phyloP scores from a whole-genome alignment of 805 yeast genomes.

The Saccharomycopsis selenospora region DNA sequence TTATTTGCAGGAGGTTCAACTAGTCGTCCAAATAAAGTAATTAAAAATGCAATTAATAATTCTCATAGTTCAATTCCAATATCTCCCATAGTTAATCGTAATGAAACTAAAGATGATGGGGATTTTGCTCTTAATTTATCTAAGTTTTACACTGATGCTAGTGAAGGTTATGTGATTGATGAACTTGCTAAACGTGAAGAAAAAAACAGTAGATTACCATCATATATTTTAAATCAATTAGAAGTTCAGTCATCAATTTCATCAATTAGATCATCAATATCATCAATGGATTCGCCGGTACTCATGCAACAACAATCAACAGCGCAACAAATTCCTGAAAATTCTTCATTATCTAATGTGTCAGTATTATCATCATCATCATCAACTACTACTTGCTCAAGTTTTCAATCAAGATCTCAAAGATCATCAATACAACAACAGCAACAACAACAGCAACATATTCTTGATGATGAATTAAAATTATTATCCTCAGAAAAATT shows the following conservation, averaged over 20 bases:
- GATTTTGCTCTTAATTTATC: conserved; percentile 19
- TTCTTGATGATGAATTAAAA: conserved; percentile 45
- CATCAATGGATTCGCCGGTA: conserved; percentile 4
- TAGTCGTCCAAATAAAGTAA: background rate
- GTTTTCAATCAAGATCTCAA: background rate
- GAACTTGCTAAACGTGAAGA: conserved; percentile 20
- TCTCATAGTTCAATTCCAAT: conserved; percentile 18
- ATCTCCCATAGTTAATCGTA: conserved; percentile 18
- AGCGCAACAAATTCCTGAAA: background rate
- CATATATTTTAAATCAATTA: conserved; percentile 18
- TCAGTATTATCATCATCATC: background rate
- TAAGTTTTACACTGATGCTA: conserved; percentile 14
- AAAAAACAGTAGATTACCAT: conserved; percentile 14
- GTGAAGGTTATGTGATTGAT: conserved; percentile 14
- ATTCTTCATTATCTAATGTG: background rate
- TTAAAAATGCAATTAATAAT: conserved; percentile 10
- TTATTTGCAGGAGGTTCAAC: background rate
- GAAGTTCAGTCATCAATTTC: conserved; percentile 17
- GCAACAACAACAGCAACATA: no score
- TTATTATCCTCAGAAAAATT: conserved; percentile 57
- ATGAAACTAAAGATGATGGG: conserved; percentile 4
- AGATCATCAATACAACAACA: no score
- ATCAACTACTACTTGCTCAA: background rate
- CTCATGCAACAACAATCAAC: background rate
- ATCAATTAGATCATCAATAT: conserved; percentile 5